Base-by-base conservation (phyloP, 1,284 basidiomycete genomes). In the Rhodotorula sp. region DNA sequence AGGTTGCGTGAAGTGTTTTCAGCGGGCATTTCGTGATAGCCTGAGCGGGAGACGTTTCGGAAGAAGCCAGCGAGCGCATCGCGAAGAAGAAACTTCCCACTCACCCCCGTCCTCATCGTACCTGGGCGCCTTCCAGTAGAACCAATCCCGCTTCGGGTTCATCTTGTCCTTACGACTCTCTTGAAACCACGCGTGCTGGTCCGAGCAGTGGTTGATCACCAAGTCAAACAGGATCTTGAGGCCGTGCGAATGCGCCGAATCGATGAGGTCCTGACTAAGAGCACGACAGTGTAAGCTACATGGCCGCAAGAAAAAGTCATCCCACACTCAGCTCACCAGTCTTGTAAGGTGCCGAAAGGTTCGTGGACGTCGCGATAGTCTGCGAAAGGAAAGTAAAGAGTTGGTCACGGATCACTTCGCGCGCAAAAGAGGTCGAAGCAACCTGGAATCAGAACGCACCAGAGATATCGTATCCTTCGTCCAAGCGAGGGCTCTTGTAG, bases 181-280 rank as follows among this genome's bases (percentile, higher is more conserved):
- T 65, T 86, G 79, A 83, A 91, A 92, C 90, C 90, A 92, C 47
- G 18, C 48, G 75, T 91, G 90, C 86, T 88, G 66, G 81, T 90
- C 87, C 3, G 89, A 90, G 10, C 87, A 88, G 80, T 91, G 90
- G 80, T 91, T 92, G n/a, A 89, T 87, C 46, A 91, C 90, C 5
- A 92, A 86, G 79, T 91, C 90, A 84, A 91, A 89, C 79, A 87
- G 87, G 76, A 62, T 64, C 52, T 67, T 61, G 16, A 68, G 34
- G 21, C 29, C 39, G 39, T 56, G 29, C 34, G 56, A 56, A 21
- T 51, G 29, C 3, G 51, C 49, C 6, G n/a, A n/a, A 12, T 49
- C 54, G 60, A 73, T 70, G n/a, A 64, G 61, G 39, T 56, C 58
- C 76, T 91, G 89, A 86, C 39, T 43, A 43, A 10, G 10, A 3